Percentiles rank a stretch among this genome's conserved stretches.
These are phyloP conservation scores for Aureobasidium sp. DNA, from an alignment of 2,329 filamentous ascomycete species.

Conservation along the genomic window DNA sequence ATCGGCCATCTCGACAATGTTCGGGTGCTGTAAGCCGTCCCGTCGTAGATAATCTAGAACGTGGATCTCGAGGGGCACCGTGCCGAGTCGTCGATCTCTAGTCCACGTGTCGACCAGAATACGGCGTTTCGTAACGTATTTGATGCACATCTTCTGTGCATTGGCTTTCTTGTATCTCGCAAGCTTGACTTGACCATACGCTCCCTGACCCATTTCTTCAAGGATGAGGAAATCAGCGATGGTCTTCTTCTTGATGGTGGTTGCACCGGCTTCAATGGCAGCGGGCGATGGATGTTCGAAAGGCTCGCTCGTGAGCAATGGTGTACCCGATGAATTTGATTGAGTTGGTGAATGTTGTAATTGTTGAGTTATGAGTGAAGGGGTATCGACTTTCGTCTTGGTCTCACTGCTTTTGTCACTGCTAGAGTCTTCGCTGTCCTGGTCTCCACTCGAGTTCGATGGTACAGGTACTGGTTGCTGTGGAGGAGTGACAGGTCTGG, in stretches of 20 bases:
- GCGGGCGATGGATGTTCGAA: constrained; percentile 34
- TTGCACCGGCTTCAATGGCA: constrained; percentile 25
- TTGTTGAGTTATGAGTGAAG: not conserved
- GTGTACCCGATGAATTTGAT: constrained; percentile 46
- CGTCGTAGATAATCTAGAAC: constrained; percentile 86
- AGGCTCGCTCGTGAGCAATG: constrained; percentile 24
- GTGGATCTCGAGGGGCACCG: constrained; percentile 93
- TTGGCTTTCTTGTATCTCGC: constrained; percentile 70
- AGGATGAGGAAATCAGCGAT: constrained; percentile 88
- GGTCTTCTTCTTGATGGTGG: constrained; percentile 57
- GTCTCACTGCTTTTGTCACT: not conserved
- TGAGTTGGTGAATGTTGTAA: constrained; percentile 24
- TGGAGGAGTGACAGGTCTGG: constrained; percentile 62
- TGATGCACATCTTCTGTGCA: constrained; percentile 81
- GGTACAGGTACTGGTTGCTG: constrained; percentile 75
- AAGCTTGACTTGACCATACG: constrained; percentile 95
- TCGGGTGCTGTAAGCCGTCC: constrained; percentile 57
- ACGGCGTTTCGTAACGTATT: constrained; percentile 93
- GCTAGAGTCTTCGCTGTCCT: constrained; percentile 23
- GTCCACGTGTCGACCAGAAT: constrained; percentile 99
- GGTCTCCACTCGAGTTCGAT: constrained; percentile 29
- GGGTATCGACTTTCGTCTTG: not conserved
- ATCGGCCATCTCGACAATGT: constrained; percentile 62
- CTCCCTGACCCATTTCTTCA: constrained; percentile 97
- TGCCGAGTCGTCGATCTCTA: constrained; percentile 82